Evolutionary conservation across 805 yeast species (phyloP).

Genomic region (Zygosaccharomyces pseudorouxii): DNA sequence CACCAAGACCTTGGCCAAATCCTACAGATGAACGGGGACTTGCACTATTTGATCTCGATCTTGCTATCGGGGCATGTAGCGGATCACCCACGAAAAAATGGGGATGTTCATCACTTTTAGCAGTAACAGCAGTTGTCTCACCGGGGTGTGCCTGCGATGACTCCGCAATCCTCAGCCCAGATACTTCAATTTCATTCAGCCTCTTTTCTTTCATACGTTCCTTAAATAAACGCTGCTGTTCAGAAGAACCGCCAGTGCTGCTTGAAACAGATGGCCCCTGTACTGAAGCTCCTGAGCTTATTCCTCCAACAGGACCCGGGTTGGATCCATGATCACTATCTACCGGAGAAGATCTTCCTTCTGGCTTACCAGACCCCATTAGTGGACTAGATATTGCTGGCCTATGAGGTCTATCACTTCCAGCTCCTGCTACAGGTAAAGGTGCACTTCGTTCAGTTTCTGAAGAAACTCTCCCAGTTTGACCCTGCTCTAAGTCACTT

Average conservation of each 20-base stretch:
- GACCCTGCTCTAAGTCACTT: constrained; percentile 9
- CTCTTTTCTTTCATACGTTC: constrained; percentile 4
- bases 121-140: background rate
- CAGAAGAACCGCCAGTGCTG: background rate
- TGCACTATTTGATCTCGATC: constrained; percentile 21
- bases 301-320: background rate
- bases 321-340: constrained; percentile 2
- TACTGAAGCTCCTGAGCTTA: background rate
- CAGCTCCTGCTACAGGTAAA: background rate
- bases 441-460: constrained; percentile 11
- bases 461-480: constrained; percentile 9
- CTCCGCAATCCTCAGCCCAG: background rate
- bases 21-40: constrained; percentile 22
- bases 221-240: constrained; percentile 9
- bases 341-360: constrained; percentile 1
- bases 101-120: constrained; percentile 54
- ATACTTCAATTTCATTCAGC: background rate
- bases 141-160: background rate
- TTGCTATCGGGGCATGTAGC: constrained; percentile 39
- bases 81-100: constrained; percentile 71
- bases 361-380: constrained; percentile 8
- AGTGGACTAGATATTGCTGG: constrained; percentile 11
- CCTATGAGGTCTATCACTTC: constrained; percentile 7
- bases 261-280: background rate
- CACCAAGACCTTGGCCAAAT: constrained; percentile 2